A percentile compares a stretch with the other conserved stretches of the same genome.
phyloP scores from a whole-genome alignment of 306 rosid species.

The Benincasa hispida region DNA sequence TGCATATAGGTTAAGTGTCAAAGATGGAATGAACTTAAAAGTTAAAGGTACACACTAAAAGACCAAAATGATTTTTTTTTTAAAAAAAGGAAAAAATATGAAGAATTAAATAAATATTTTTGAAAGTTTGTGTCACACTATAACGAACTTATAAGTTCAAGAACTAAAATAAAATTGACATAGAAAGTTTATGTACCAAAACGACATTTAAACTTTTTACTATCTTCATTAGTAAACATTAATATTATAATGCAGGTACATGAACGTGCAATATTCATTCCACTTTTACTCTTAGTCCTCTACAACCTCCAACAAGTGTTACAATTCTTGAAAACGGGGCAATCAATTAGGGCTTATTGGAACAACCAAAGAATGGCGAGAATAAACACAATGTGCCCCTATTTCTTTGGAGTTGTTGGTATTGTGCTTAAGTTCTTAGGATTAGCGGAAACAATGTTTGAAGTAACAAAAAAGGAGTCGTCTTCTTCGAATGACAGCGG shows the following conservation, averaged over 20 bases:
- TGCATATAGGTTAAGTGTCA: too few relatives aligned
- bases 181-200: too few relatives aligned
- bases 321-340: constrained; percentile 21
- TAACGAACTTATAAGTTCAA: too few relatives aligned
- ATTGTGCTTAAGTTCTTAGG: constrained; percentile 27
- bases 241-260: constrained; percentile 8
- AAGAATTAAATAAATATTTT: too few relatives aligned
- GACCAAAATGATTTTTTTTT: too few relatives aligned
- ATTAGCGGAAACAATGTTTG: constrained; percentile 27
- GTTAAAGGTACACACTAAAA: too few relatives aligned
- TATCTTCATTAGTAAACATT: neutral
- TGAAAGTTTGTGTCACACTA: too few relatives aligned
- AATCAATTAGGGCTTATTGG: constrained; percentile 58
- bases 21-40: too few relatives aligned
- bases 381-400: constrained; percentile 24
- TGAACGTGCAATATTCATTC: constrained; percentile 24
- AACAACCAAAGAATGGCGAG: constrained; percentile 49
- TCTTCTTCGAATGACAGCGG: neutral
- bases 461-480: constrained; percentile 44
- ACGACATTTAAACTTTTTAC: too few relatives aligned
- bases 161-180: too few relatives aligned
- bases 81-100: too few relatives aligned
- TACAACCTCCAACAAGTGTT: constrained; percentile 13
- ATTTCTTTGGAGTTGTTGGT: constrained; percentile 27
- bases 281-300: constrained; percentile 10